A percentile compares a stretch with the other conserved stretches of the same genome.
Evolutionary conservation across 306 rosid species (phyloP).

Genomic region (Cicer judaicum): DNA sequence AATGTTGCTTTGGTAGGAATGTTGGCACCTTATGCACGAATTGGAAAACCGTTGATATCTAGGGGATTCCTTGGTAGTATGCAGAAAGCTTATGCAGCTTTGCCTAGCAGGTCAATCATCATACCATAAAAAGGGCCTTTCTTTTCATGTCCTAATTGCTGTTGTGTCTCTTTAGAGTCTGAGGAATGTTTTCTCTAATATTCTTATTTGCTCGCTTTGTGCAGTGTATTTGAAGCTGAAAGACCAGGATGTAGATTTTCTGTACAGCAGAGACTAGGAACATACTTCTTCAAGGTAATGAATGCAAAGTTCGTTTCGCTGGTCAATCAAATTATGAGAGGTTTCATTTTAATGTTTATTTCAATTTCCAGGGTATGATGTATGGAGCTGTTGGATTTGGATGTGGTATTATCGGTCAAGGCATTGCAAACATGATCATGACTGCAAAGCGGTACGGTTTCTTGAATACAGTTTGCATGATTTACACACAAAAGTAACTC

Average conservation of each 20-base stretch:
- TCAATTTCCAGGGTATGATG: constrained; percentile 70
- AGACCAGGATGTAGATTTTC: constrained; percentile 91
- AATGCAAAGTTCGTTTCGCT: constrained; percentile 19
- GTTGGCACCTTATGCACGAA: constrained; percentile 94
- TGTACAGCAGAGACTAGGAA: constrained; percentile 72
- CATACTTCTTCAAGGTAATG: constrained; percentile 78
- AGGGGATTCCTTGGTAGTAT: constrained; percentile 72
- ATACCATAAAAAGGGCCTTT: constrained; percentile 20
- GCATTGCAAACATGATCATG: constrained; percentile 93
- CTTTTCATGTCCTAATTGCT: constrained; percentile 33
- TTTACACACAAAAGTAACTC: constrained; percentile 2
- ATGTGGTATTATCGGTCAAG: constrained; percentile 97
- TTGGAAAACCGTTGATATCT: constrained; percentile 73
- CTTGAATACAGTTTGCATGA: constrained; percentile 22
- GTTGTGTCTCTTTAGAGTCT: constrained; percentile 26
- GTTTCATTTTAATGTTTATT: neutral
- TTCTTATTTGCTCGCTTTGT: constrained; percentile 36
- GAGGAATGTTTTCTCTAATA: constrained; percentile 33
- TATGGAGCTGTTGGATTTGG: constrained; percentile 87
- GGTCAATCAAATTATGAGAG: constrained; percentile 6
- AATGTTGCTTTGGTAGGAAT: constrained; percentile 89
- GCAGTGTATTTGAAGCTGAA: constrained; percentile 96
- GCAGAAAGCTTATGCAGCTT: constrained; percentile 71
- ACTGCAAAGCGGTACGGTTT: constrained; percentile 77
- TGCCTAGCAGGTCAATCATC: constrained; percentile 89